A percentile compares a stretch with the other conserved stretches of the same genome.
These are phyloP conservation scores for Aphanomyces astaci DNA, from an alignment of 352 stramenopile species.

Conservation along the genomic window DNA sequence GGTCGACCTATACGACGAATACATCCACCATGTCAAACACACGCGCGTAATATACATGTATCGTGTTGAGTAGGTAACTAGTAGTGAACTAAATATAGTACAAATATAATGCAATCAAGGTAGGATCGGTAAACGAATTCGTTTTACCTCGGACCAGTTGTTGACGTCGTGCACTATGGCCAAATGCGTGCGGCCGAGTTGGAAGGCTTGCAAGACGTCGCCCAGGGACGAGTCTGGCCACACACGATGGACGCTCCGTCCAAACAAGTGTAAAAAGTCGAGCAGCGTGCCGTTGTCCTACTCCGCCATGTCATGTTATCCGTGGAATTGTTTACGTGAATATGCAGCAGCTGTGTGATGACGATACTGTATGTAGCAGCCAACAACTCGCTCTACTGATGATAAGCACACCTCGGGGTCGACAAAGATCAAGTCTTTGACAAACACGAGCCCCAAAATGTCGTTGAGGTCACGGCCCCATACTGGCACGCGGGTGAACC, in stretches of 20 bases:
- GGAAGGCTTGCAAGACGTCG: slow-evolving; percentile 67
- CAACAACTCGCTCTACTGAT: too few species aligned
- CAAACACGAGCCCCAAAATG: slow-evolving; percentile 92
- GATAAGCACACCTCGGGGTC: slow-evolving; percentile 52
- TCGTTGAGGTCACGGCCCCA: slow-evolving; percentile 95
- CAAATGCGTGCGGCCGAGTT: slow-evolving; percentile 62
- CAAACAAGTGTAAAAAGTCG: slow-evolving; percentile 88
- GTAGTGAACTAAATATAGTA: too few species aligned
- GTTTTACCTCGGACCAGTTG: slow-evolving; percentile 62
- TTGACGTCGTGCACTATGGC: slow-evolving; percentile 75
- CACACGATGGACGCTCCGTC: slow-evolving; percentile 57
- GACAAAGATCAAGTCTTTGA: slow-evolving; percentile 89
- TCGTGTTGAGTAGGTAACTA: too few species aligned
- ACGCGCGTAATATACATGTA: slow-evolving; percentile 43
- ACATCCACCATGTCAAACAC: slow-evolving; percentile 22
- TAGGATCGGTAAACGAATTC: too few species aligned
- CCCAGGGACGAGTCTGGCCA: slow-evolving; percentile 58
- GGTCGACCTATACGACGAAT: too few species aligned
- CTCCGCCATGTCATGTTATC: slow-evolving; percentile 36
- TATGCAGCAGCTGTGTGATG: too few species aligned
- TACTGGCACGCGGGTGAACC: slow-evolving; percentile 93
- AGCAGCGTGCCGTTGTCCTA: slow-evolving; percentile 50
- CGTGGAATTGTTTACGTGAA: too few species aligned
- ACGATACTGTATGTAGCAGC: too few species aligned
- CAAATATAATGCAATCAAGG: too few species aligned